Base-by-base conservation (phyloP, 2,329 filamentous ascomycete genomes). In the Sclerotinia minor region DNA sequence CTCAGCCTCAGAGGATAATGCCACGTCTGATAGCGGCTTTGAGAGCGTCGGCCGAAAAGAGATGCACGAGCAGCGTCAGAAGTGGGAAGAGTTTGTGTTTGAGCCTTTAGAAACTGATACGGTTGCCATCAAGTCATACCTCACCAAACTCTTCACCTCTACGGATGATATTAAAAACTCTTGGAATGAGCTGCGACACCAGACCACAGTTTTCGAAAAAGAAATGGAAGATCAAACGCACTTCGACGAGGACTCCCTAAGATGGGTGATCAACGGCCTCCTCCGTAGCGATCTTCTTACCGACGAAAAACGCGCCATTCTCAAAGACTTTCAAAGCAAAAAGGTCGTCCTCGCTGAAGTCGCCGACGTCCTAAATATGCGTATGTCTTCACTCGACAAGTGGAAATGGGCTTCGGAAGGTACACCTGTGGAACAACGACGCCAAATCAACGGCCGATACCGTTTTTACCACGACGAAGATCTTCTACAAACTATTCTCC, bases 381-480 rank as follows among this genome's bases (percentile, higher is more conserved):
- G 84, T 55, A 79, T 86, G 55, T 77, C 79, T 0, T 79, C 81
- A 8, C 73, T 87, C 2, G 79, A 83, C 21, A 81, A 76, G 47
- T 87, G 84, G 84, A 72, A 76, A 21, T 87, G 84, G 84, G 78
- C 78, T 21, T 73, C 76, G 2, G 75, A 75, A 17, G 80, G 79
- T 5, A 78, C 85, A 9, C 77, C 80, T 1, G 72, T 86, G 2
- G 79, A 83, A 57, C 81, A 83, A 79, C 80, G 84, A 47, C 80
- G 83, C 9, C 82, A 85, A 64, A 73, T 87, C 47, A 86, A 85
- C 71, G 83, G 84, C 3, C 83, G 84, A 69, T 88, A 88, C 73
- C 80, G 85, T 2, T 82, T 87, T 35, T 86, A 82, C 72, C 85
- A 86, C 79, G 83, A 87, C 61, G 83, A 85, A 71, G 85, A 88